Conservation (phyloP, 306 rosid species). For the Prunus dulcis region DNA sequence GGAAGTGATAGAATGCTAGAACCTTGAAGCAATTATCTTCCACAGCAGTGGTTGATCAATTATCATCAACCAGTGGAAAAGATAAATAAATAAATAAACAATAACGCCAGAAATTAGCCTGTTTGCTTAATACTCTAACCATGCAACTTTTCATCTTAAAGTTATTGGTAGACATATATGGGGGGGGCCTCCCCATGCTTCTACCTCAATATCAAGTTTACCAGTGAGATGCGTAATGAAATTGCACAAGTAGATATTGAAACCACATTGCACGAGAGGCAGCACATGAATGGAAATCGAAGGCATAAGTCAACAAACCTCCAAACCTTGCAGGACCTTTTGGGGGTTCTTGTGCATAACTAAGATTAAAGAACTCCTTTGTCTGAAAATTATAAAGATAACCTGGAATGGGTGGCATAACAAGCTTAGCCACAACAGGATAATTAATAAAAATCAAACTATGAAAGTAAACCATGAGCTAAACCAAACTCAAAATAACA, state of each 20-base stretch:
- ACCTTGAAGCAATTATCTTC: too few relatives aligned
- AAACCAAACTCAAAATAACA: slow-evolving; percentile 6
- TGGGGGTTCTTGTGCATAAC: slow-evolving; percentile 68
- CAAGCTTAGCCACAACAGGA: slow-evolving; percentile 27
- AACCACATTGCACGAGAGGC: slow-evolving; percentile 15
- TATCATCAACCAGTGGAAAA: too few relatives aligned
- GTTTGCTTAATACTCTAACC: too few relatives aligned
- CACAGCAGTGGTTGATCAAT: too few relatives aligned
- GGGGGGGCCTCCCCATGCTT: too few relatives aligned
- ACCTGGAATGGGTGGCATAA: slow-evolving; percentile 56
- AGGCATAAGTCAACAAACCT: slow-evolving; percentile 56
- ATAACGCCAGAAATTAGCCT: too few relatives aligned
- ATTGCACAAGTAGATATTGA: slow-evolving; percentile 7
- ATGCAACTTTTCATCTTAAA: too few relatives aligned
- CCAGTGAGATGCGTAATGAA: not conserved
- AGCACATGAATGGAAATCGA: slow-evolving; percentile 29
- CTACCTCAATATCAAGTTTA: not conserved
- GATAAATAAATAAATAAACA: too few relatives aligned
- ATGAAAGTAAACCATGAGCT: not conserved
- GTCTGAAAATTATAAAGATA: slow-evolving; percentile 87
- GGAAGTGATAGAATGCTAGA: too few relatives aligned
- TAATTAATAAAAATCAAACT: not conserved
- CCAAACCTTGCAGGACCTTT: slow-evolving; percentile 93
- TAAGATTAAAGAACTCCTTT: slow-evolving; percentile 90
- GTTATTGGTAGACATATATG: not conserved